Base-by-base conservation (phyloP, 202 grass and related monocot species). In the Bolboschoenoplectus hybrid region DNA sequence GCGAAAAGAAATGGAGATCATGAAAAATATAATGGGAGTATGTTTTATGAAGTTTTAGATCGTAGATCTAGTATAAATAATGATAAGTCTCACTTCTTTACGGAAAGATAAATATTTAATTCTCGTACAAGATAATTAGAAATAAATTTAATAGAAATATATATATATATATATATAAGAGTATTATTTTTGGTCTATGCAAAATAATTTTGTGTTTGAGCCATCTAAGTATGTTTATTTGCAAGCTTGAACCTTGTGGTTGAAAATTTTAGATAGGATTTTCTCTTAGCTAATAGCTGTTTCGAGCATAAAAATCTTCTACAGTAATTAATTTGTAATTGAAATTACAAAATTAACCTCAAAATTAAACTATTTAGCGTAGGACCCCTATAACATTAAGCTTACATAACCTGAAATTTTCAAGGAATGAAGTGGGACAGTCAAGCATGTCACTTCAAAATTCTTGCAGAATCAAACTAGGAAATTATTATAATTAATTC, bases 381-480 rank as follows among this genome's bases (percentile, higher is more conserved):
- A 11, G 35, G 9, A 67, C 6, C 44, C 44, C 7, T 46, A 46
- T 26, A 26, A 26, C 44, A 5, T 46, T 46, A 46, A 46, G 7
- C 44, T 26, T 26, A 26, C 26, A 26, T 26, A 53, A 39, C 5
- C 65, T 34, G 12, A 16, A 38, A 32, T 40, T 65, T 39, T 69
- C 38, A 43, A 43, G 43, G 13, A 43, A 69, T 41, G 2, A 7
- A 67, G 26, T 67, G 35, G 17, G 32, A 63, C 1, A 26, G 9
- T 10, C 8, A 26, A 62, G n/a, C 8, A n/a, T 26, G n/a, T 19
- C 1, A 69, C 13, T 40, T 2, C 1, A 14, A 44, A 73, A 26
- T 73, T 47, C 17, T 20, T 72, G 68, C 6, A 10, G n/a, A 73
- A 71, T 71, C 40, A 47, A 47, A 73, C 17, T 49, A 73, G 69